These are phyloP conservation scores for Trypanosoma melophagium DNA, from an alignment of 208 protist species.

Conservation along the genomic window DNA sequence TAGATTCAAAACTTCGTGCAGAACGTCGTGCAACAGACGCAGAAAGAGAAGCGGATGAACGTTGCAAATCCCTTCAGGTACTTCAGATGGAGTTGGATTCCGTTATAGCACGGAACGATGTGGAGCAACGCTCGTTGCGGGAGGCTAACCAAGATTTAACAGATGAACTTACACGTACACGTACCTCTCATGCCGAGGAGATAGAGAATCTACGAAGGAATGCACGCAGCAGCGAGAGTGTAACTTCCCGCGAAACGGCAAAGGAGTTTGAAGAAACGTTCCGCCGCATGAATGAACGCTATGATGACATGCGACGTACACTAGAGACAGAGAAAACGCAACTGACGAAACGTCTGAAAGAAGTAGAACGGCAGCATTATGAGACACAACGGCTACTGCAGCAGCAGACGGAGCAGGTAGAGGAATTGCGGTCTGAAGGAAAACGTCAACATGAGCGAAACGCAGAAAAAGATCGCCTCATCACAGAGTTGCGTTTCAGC, in stretches of 20 bases:
- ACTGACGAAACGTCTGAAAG: slow-evolving; percentile 30
- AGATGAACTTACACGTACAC: slow-evolving; percentile 27
- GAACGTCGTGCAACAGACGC: slow-evolving; percentile 52
- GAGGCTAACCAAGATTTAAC: slow-evolving; percentile 35
- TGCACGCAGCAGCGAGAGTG: slow-evolving; percentile 35
- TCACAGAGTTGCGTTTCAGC: slow-evolving; percentile 45
- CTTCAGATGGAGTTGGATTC: slow-evolving; percentile 44
- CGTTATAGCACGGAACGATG: slow-evolving; percentile 28
- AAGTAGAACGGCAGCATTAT: slow-evolving; percentile 42
- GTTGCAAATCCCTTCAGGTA: slow-evolving; percentile 42
- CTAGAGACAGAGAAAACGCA: slow-evolving; percentile 43
- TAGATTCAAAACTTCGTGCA: slow-evolving; percentile 43
- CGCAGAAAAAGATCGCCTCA: slow-evolving; percentile 31
- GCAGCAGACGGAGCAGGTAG: slow-evolving; percentile 37
- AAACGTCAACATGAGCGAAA: slow-evolving; percentile 39
- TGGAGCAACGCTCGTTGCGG: slow-evolving; percentile 53
- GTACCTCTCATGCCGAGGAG: slow-evolving; percentile 51
- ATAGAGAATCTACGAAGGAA: slow-evolving; percentile 36
- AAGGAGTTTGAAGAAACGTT: slow-evolving; percentile 35
- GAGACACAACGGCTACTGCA: slow-evolving; percentile 29
- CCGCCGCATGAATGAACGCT: slow-evolving; percentile 34
- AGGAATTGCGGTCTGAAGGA: slow-evolving; percentile 36
- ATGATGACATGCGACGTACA: slow-evolving; percentile 40
- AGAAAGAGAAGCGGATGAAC: slow-evolving; percentile 43
- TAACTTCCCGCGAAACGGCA: slow-evolving; percentile 23